phyloP scores from a whole-genome alignment of 73 alveolate species.

The Diophrys appendiculata region DNA sequence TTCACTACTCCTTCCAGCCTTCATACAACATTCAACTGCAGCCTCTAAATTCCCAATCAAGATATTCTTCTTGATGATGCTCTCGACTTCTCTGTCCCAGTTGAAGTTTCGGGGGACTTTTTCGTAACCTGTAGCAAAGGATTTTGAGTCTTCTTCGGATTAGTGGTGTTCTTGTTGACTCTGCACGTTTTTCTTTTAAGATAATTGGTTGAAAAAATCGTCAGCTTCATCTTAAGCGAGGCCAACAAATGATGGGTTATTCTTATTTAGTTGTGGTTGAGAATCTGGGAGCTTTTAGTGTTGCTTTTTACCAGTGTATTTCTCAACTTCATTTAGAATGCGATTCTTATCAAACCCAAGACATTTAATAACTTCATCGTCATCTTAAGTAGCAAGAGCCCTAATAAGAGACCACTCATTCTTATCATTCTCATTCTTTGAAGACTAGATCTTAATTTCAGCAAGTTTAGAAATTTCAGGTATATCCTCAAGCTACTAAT shows the following conservation, averaged over 20 bases:
- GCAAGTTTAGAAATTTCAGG: conserved; percentile 29
- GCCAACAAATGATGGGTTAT: conserved; percentile 4
- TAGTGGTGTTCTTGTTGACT: conserved; percentile 28
- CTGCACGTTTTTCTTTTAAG: conserved; percentile 28
- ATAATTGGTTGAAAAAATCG: conserved; percentile 13
- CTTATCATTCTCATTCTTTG: conserved; percentile 44
- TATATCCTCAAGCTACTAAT: conserved; percentile 3
- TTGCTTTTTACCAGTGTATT: conserved; percentile 74
- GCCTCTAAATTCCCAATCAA: conserved; percentile 94
- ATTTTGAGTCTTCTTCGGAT: conserved; percentile 51
- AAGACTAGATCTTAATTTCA: conserved; percentile 20
- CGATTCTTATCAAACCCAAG: conserved; percentile 67
- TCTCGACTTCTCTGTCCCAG: conserved; percentile 97
- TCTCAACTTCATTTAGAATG: conserved; percentile 74
- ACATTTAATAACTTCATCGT: conserved; percentile 47
- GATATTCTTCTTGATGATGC: conserved; percentile 87
- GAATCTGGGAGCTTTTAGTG: conserved; percentile 48
- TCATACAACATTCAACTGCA: conserved; percentile 93
- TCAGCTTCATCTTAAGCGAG: conserved; percentile 56
- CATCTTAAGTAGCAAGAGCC: conserved; percentile 50
- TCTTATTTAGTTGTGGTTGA: too few species aligned
- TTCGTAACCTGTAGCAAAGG: conserved; percentile 75
- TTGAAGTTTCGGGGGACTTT: conserved; percentile 83
- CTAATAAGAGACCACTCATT: conserved; percentile 56
- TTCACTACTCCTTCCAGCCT: conserved; percentile 94